A percentile compares a stretch with the other conserved stretches of the same genome.
Conservation (phyloP, 129 eudicot species). For the Centrapalus pauciflorus region DNA sequence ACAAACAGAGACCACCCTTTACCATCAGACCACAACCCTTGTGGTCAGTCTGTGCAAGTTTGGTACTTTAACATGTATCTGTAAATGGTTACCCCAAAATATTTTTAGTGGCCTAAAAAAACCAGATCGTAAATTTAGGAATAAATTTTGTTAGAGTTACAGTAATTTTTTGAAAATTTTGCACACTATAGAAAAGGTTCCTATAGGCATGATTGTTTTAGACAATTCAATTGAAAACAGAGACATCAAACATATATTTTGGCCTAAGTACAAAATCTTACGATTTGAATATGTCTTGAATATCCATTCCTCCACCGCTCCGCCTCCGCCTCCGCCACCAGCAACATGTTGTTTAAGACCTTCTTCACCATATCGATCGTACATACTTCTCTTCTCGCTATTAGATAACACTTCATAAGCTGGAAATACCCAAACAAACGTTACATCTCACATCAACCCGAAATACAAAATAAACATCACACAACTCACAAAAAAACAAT, state of each 20-base stretch:
- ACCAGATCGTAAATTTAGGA: neutral
- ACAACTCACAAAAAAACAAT: neutral
- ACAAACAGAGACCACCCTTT: too few species aligned
- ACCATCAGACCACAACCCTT: too few species aligned
- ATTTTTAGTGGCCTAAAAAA: neutral
- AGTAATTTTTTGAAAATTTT: neutral
- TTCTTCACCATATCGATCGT: conserved; percentile 93
- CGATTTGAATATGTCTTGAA: conserved; percentile 88
- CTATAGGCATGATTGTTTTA: neutral
- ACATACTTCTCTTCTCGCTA: conserved; percentile 87
- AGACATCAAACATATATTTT: too few species aligned
- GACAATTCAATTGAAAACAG: too few species aligned
- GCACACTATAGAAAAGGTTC: too few species aligned
- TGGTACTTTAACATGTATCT: too few species aligned
- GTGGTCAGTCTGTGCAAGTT: too few species aligned
- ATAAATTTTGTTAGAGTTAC: neutral
- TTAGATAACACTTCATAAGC: conserved; percentile 95
- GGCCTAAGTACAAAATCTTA: conserved; percentile 32
- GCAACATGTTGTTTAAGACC: conserved; percentile 97
- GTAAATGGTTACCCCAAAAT: neutral
- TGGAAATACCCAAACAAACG: conserved; percentile 26
- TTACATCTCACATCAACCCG: neutral
- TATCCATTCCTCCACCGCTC: conserved; percentile 98
- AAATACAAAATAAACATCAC: neutral
- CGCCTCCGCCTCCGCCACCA: conserved; percentile 89